Evolutionary conservation across 75 land plant species (phyloP).

Genomic region (Gnetum montanum): DNA sequence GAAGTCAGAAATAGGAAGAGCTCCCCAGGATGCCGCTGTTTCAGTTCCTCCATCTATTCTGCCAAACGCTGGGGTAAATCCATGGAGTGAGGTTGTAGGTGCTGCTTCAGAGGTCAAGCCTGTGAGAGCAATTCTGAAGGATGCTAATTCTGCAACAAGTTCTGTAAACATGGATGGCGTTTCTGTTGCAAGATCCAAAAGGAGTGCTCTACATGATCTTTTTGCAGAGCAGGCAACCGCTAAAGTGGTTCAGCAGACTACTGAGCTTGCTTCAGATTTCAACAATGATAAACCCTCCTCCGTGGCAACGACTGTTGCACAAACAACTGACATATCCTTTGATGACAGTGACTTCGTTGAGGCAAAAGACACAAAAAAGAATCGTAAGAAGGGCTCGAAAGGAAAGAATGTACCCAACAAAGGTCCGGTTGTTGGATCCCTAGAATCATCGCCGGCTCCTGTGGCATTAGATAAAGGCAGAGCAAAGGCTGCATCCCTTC

Average conservation of each 20-base stretch:
- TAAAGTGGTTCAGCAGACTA: slow-evolving; percentile 28
- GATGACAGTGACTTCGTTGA: slow-evolving; percentile 74
- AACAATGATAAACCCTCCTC: too few relatives aligned
- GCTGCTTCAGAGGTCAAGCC: slow-evolving; percentile 14
- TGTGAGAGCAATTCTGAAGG: slow-evolving; percentile 3
- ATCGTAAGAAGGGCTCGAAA: slow-evolving; percentile 72
- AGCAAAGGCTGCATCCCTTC: slow-evolving; percentile 16
- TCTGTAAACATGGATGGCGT: slow-evolving; percentile 2
- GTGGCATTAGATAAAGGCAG: slow-evolving; percentile 34
- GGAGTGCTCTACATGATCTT: slow-evolving; percentile 53
- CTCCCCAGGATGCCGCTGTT: slow-evolving; percentile 9
- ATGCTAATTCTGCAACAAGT: not conserved
- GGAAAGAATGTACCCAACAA: slow-evolving; percentile 35
- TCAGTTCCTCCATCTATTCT: not conserved
- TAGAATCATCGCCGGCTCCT: slow-evolving; percentile 21
- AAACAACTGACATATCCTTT: too few relatives aligned
- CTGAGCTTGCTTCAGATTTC: slow-evolving; percentile 1
- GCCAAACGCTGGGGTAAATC: slow-evolving; percentile 2
- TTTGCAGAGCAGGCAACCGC: slow-evolving; percentile 42
- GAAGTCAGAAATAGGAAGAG: slow-evolving; percentile 18
- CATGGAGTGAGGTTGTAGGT: slow-evolving; percentile 13
- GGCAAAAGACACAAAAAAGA: slow-evolving; percentile 89
- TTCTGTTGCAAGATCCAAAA: slow-evolving; percentile 17
- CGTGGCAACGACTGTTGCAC: too few relatives aligned
- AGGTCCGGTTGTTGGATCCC: slow-evolving; percentile 14